Base-by-base conservation (phyloP, 306 rosid genomes). In the Trifolium pratense region DNA sequence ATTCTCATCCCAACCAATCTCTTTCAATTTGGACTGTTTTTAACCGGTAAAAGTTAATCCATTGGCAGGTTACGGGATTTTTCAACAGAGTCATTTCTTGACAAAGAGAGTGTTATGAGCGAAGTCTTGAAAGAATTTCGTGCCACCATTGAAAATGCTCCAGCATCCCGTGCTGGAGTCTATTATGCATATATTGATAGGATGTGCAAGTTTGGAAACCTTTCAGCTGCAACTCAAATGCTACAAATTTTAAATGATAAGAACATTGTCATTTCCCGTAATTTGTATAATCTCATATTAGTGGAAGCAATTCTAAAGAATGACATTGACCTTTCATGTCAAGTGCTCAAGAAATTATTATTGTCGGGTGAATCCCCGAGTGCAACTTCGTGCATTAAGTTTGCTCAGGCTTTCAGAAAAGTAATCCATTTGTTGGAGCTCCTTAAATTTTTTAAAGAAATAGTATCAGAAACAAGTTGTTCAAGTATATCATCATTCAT, bases 331-430 rank as follows among this genome's bases (percentile, higher is more conserved):
- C 83, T 87, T 73, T 70, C 84, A 42, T 83, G 82, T 65, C 83
- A 80, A 81, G 80, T 84, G 77, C 79, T 92, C 84, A 80, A 84
- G 82, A 84, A 80, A 55, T 79, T 86, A 59, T 39, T 90, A 17
- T 32, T 66, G 21, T 79, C 86, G 12, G 51, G 16, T 40, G 75
- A 73, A 81, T 71, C 84, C 14, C 68, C 80, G 66, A 78, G 88
- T 78, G 82, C 89, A 9, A 52, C 79, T 39, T 77, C 83, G 8
- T 92, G 80, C 66, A 83, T 83, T 58, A 76, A 66, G 76, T 64
- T 88, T 52, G 91, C 95, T 69, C 86, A 71, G 68, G 86, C 92
- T 70, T 88, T 92, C 81, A 57, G 76, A 66, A 82, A 75, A 80
- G 81, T 79, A 23, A 72, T 75, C 66, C 87, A 84, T 70, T 63